These are phyloP conservation scores for Saccharum officinarum DNA, from an alignment of 176 grass and related monocot species.

Conservation along the genomic window DNA sequence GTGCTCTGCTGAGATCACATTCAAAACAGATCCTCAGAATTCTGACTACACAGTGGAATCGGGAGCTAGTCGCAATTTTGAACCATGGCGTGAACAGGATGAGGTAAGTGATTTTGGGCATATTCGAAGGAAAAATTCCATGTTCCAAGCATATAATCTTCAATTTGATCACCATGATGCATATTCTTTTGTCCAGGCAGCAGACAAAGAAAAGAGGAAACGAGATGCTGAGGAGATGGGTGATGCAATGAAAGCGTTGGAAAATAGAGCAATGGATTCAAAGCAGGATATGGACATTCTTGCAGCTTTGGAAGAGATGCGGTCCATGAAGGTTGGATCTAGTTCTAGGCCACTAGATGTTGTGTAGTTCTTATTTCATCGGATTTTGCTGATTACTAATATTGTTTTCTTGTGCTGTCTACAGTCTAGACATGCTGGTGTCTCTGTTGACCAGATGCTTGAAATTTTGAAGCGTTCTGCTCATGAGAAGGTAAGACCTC, in stretches of 20 bases:
- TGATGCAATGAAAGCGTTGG: constrained; percentile 65
- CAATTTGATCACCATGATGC: background rate
- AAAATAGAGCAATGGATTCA: constrained; percentile 58
- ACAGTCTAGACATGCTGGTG: constrained; percentile 93
- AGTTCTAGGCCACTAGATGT: background rate
- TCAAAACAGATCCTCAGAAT: constrained; percentile 87
- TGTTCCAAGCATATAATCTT: constrained; percentile 26
- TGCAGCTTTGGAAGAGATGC: constrained; percentile 64
- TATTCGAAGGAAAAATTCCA: constrained; percentile 8
- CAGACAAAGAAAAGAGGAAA: constrained; percentile 67
- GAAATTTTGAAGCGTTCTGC: constrained; percentile 78
- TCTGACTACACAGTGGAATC: constrained; percentile 81
- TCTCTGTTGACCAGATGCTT: constrained; percentile 81
- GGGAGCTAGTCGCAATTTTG: constrained; percentile 74
- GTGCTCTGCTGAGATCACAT: constrained; percentile 80
- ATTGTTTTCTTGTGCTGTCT: constrained; percentile 41
- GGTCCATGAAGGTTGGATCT: constrained; percentile 54
- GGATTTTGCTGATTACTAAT: background rate
- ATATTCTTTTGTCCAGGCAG: constrained; percentile 36
- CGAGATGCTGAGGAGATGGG: constrained; percentile 78
- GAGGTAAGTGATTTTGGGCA: constrained; percentile 41
- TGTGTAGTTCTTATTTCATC: background rate
- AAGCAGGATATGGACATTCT: constrained; percentile 65
- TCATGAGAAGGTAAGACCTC: constrained; percentile 53
- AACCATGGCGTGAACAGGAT: constrained; percentile 72